A percentile compares a stretch with the other conserved stretches of the same genome.
Evolutionary conservation across 2,329 filamentous ascomycete species (phyloP).

Genomic region (Colletotrichum cereale): DNA sequence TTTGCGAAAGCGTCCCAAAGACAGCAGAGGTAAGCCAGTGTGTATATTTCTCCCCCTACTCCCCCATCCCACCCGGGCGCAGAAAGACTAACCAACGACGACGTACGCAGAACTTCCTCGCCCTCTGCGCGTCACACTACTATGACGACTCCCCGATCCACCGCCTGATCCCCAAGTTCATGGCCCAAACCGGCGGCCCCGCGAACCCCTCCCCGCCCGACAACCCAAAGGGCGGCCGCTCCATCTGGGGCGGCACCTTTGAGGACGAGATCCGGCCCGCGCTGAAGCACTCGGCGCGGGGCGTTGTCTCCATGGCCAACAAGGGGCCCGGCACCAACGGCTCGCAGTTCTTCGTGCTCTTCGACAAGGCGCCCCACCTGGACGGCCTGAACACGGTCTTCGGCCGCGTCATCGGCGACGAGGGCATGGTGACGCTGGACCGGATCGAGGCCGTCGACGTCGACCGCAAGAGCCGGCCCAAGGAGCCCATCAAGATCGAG

Average conservation of each 20-base stretch:
- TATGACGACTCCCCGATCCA: constrained; percentile 84
- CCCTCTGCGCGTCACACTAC: constrained; percentile 83
- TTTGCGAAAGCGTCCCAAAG: constrained; percentile 94
- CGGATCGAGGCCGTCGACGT: constrained; percentile 79
- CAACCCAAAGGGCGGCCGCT: constrained; percentile 76
- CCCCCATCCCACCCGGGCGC: constrained; percentile 1
- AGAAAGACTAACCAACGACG: constrained; percentile 31
- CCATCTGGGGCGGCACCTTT: constrained; percentile 80
- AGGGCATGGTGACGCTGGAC: constrained; percentile 73
- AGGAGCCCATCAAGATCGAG: constrained; percentile 75
- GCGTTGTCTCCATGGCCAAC: constrained; percentile 83
- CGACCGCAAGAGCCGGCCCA: constrained; percentile 83
- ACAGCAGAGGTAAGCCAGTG: constrained; percentile 78
- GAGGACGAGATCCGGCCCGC: constrained; percentile 84
- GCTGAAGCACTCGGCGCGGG: constrained; percentile 75
- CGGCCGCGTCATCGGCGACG: constrained; percentile 77
- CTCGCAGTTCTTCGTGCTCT: constrained; percentile 85
- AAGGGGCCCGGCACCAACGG: constrained; percentile 80
- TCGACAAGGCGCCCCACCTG: constrained; percentile 82
- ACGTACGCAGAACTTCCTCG: constrained; percentile 81
- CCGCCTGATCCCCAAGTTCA: constrained; percentile 84
- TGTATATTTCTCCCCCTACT: neutral
- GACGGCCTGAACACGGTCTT: constrained; percentile 90
- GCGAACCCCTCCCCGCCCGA: constrained; percentile 63
- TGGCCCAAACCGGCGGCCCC: constrained; percentile 81